Evolutionary conservation across 441 rosid species (phyloP).

Genomic region (Populus hybrid): DNA sequence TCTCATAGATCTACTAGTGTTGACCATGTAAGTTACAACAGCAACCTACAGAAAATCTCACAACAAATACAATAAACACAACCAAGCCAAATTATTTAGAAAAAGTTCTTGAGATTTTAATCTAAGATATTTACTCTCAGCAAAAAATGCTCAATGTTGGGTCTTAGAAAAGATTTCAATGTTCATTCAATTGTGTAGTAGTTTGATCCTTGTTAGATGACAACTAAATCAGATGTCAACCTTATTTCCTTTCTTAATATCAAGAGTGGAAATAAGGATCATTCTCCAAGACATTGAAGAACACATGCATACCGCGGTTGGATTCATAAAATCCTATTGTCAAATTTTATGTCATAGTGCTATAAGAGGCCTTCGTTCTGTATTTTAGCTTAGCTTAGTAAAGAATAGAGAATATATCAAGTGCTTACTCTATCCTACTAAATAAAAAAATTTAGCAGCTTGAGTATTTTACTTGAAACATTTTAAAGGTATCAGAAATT

Average conservation of each 20-base stretch:
- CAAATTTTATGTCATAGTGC: background rate
- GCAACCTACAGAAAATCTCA: constrained; percentile 41
- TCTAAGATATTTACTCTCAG: background rate
- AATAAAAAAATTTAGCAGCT: no score
- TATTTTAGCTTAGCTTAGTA: background rate
- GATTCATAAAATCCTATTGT: background rate
- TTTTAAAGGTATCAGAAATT: background rate
- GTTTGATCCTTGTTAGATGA: background rate
- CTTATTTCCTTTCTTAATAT: background rate
- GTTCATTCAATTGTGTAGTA: background rate
- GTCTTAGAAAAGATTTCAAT: background rate
- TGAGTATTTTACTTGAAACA: background rate
- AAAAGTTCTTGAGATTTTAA: background rate
- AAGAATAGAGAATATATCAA: background rate
- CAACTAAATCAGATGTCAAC: background rate
- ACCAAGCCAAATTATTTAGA: background rate
- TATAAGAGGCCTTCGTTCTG: background rate
- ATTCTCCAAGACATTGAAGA: background rate
- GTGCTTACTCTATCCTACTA: background rate
- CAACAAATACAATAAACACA: background rate
- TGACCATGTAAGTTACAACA: constrained; percentile 54
- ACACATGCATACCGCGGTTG: background rate
- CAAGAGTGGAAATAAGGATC: background rate
- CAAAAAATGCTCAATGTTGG: background rate
- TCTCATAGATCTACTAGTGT: constrained; percentile 56